Conservation (phyloP, 1,139 yeast genomes). For the Diutina pseudorugosa region DNA sequence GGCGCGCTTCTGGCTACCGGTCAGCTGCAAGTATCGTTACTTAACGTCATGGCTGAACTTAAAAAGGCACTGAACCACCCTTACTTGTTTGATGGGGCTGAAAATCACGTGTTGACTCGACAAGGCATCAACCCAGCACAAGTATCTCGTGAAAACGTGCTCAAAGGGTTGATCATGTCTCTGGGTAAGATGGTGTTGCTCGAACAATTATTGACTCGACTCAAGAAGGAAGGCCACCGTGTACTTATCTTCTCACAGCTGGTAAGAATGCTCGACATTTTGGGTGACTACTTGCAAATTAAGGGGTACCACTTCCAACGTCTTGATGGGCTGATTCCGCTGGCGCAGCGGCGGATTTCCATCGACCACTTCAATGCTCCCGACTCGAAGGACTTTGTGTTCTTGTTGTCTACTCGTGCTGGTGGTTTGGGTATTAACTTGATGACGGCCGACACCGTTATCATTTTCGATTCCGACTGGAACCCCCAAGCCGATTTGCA, state of each 20-base stretch:
- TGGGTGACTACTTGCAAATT: slow-evolving; percentile 84
- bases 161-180: slow-evolving; percentile 91
- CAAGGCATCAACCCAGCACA: slow-evolving; percentile 16
- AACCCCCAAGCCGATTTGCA: slow-evolving; percentile 77
- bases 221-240: slow-evolving; percentile 89
- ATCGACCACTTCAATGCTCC: slow-evolving; percentile 96
- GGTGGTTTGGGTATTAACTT: slow-evolving; percentile 97
- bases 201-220: slow-evolving; percentile 75
- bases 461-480: slow-evolving; percentile 97
- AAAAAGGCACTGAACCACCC: slow-evolving; percentile 98
- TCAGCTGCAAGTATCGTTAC: slow-evolving; percentile 58
- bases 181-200: slow-evolving; percentile 95
- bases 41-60: slow-evolving; percentile 89
- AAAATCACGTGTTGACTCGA: slow-evolving; percentile 61
- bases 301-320: slow-evolving; percentile 90
- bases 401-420: slow-evolving; percentile 87
- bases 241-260: slow-evolving; percentile 91
- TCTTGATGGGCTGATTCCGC: slow-evolving; percentile 93
- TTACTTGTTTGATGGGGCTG: slow-evolving; percentile 87
- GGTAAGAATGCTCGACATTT: slow-evolving; percentile 92
- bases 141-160: slow-evolving; percentile 57
- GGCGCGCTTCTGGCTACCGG: slow-evolving; percentile 76
- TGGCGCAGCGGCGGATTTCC: slow-evolving; percentile 84
- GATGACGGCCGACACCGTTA: slow-evolving; percentile 98
- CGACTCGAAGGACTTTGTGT: slow-evolving; percentile 85